Evolutionary conservation across 805 yeast species (phyloP).

Genomic region (Starmerella stellata): DNA sequence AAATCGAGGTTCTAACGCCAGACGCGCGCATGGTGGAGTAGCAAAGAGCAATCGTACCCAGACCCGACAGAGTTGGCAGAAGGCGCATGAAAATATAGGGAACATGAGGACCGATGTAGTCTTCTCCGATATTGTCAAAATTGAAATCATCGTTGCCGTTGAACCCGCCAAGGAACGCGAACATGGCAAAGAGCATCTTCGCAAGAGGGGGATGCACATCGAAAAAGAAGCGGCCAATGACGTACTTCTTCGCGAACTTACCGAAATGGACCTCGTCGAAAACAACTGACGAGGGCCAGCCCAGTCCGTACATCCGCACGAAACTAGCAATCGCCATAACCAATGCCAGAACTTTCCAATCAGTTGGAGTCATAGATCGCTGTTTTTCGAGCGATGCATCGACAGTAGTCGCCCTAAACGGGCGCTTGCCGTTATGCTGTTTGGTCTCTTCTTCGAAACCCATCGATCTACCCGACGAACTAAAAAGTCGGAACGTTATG

Average conservation of each 20-base stretch:
- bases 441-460: not conserved
- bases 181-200: conserved; percentile 38
- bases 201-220: conserved; percentile 62
- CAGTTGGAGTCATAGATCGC: conserved; percentile 13
- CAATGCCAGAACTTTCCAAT: conserved; percentile 18
- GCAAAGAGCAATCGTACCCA: conserved; percentile 33
- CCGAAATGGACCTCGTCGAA: conserved; percentile 93
- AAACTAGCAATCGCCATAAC: conserved; percentile 35
- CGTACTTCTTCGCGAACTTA: conserved; percentile 78
- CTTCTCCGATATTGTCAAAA: conserved; percentile 30
- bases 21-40: conserved; percentile 38
- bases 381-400: conserved; percentile 14
- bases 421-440: conserved; percentile 6
- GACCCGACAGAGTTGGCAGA: conserved; percentile 39
- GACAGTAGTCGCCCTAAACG: conserved; percentile 19
- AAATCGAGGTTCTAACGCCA: conserved; percentile 34
- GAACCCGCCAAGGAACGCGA: conserved; percentile 37
- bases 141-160: conserved; percentile 30
- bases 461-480: not conserved
- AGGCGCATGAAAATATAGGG: conserved; percentile 41
- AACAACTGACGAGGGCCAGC: conserved; percentile 63
- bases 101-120: conserved; percentile 25
- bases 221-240: conserved; percentile 42
- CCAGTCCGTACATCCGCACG: conserved; percentile 45
- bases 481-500: not conserved